These are phyloP conservation scores for Candida silvicultrix DNA, from an alignment of 805 yeast genomes.

Conservation along the genomic window DNA sequence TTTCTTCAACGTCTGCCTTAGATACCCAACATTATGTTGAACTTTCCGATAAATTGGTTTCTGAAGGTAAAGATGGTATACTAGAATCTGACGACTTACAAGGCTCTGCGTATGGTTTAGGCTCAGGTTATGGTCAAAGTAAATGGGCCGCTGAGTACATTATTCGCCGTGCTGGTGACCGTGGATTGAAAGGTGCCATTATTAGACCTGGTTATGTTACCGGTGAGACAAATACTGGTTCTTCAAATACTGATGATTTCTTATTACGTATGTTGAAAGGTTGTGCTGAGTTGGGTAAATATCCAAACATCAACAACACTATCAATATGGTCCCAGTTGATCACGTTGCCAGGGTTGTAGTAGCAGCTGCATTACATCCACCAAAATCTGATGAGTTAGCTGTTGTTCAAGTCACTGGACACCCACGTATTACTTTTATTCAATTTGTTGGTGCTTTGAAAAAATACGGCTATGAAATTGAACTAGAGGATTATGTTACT, in stretches of 20 bases:
- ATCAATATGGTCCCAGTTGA: conserved; percentile 98
- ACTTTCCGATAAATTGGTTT: conserved; percentile 62
- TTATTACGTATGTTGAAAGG: conserved; percentile 92
- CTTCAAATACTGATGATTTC: conserved; percentile 95
- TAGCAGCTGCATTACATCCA: conserved; percentile 77
- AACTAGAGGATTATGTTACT: conserved; percentile 55
- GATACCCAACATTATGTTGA: conserved; percentile 79
- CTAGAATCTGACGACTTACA: conserved; percentile 76
- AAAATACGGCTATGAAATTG: conserved; percentile 67
- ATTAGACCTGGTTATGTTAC: conserved; percentile 96
- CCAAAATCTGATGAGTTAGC: conserved; percentile 45
- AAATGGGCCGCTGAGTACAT: conserved; percentile 96
- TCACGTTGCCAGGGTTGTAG: conserved; percentile 90
- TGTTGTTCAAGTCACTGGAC: conserved; percentile 96
- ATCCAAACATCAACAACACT: conserved; percentile 80
- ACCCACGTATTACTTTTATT: conserved; percentile 82
- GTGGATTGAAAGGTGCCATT: conserved; percentile 84
- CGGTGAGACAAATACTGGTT: conserved; percentile 79
- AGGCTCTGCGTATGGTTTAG: conserved; percentile 79
- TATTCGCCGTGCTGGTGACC: conserved; percentile 78
- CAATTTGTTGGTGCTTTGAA: conserved; percentile 63
- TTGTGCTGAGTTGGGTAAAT: conserved; percentile 77
- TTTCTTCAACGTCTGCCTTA: conserved; percentile 89
- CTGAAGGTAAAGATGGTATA: conserved; percentile 65
- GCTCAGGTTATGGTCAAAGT: conserved; percentile 94